Evolutionary conservation across 352 stramenopile genomes (phyloP).

Genomic region (Phytophthora citrophthora): DNA sequence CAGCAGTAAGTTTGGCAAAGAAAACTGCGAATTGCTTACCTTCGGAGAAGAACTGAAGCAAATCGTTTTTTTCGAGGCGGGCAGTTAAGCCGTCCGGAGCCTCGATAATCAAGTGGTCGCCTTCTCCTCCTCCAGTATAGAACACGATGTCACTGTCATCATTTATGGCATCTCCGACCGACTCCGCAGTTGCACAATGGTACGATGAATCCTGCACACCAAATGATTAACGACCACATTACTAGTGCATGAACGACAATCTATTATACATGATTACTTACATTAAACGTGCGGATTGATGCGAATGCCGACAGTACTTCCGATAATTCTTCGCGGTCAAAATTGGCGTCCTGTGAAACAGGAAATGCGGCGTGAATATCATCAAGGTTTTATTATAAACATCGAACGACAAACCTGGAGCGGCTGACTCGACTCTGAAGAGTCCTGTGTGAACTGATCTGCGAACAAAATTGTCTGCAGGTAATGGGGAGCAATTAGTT

Average conservation of each 20-base stretch:
- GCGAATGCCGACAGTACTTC: conserved; percentile 50
- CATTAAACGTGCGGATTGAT: conserved; percentile 48
- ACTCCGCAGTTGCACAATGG: conserved; percentile 38
- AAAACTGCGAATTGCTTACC: conserved; percentile 19
- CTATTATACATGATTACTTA: conserved; percentile 15
- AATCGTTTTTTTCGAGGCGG: conserved; percentile 36
- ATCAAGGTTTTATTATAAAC: not conserved
- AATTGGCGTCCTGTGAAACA: conserved; percentile 26
- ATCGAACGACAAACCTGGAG: conserved; percentile 26
- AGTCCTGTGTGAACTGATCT: conserved; percentile 30
- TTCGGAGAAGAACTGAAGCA: conserved; percentile 34
- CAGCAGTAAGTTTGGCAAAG: conserved; percentile 7
- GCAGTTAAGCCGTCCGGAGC: conserved; percentile 39
- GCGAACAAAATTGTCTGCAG: conserved; percentile 39
- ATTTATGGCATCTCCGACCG: conserved; percentile 38
- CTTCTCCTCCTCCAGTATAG: conserved; percentile 48
- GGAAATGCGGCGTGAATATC: not conserved
- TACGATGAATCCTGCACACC: conserved; percentile 38
- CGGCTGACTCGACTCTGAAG: conserved; percentile 33
- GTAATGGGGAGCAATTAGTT: conserved; percentile 2
- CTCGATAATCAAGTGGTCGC: conserved; percentile 42
- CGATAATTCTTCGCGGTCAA: conserved; percentile 58
- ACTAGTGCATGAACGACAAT: not conserved
- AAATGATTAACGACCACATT: no score
- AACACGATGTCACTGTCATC: conserved; percentile 45